Evolutionary conservation across 164 flowering plant genomes (phyloP), one percentile per base, ranked within the genome.

Genomic region (Tetracentron sinense): DNA sequence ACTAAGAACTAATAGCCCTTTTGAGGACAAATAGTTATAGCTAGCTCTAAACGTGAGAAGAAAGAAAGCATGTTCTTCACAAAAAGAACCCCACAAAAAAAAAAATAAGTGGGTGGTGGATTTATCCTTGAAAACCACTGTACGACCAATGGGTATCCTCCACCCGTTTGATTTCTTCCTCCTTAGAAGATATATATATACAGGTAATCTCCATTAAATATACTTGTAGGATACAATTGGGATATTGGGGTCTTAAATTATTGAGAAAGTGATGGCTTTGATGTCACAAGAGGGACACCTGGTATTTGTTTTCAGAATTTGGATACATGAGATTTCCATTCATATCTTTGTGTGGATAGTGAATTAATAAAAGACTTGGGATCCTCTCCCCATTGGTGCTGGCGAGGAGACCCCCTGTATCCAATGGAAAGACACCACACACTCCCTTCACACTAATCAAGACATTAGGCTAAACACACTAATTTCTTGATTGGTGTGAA

Each of bases 81-180:
- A 35, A 56, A n/a, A 38, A 3, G 7, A 3, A 38, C 7, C 8
- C 8, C 8, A 60, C 27, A 67, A 63, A 58, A 64, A 63, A 46
- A 55, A 42, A 62, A 50, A 15, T 47, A 61, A 74, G 74, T 76
- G 84, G 86, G 82, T 75, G 76, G 83, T 49, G 61, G 78, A 69
- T 60, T 76, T 69, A 72, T 64, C 62, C 49, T 50, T 74, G 82
- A 86, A 70, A 82, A 62, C 31, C 69, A 76, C 78, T 19, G 21
- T 23, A 14, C 12, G 22, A n/a, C 87, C 83, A 78, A 75, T 83
- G 57, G 38, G 10, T 3, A 1, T 6, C 22, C 1, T 54, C 53
- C 85, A 81, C 28, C 30, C 82, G 84, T 79, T 69, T 15, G 35
- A 28, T 62, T 77, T 68, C 72, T 69, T 72, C 73, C 64, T 66